Percentiles rank a stretch among this genome's conserved stretches.
These are phyloP conservation scores for Diaporthe ampelina DNA, from an alignment of 2,329 filamentous ascomycete genomes.

Conservation along the genomic window DNA sequence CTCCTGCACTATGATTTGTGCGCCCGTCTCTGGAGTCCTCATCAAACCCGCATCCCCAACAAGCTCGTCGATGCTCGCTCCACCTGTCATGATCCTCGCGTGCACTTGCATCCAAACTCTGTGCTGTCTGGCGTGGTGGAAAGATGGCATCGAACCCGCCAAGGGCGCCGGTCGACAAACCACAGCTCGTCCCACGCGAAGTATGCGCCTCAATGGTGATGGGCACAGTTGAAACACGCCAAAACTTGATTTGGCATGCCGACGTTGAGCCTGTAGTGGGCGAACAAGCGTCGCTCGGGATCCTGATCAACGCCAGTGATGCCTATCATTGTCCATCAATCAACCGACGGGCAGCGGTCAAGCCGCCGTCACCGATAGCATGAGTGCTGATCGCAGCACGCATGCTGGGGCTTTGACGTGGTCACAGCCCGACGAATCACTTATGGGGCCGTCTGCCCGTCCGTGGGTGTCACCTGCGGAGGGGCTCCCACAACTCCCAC, in stretches of 20 bases:
- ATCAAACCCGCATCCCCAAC: slow-evolving; percentile 6
- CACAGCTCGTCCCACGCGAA: slow-evolving; percentile 28
- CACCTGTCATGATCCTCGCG: slow-evolving; percentile 31
- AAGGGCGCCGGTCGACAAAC: slow-evolving; percentile 21
- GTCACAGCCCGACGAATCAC: slow-evolving; percentile 33
- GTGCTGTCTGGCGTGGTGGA: slow-evolving; percentile 6
- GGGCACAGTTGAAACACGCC: slow-evolving; percentile 34
- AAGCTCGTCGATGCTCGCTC: slow-evolving; percentile 8
- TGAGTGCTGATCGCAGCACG: slow-evolving; percentile 26
- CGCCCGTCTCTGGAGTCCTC: slow-evolving; percentile 9
- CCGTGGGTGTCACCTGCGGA: slow-evolving; percentile 18
- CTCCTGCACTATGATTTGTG: slow-evolving; percentile 8
- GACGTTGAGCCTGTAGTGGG: slow-evolving; percentile 23
- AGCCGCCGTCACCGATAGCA: slow-evolving; percentile 26
- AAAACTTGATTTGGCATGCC: slow-evolving; percentile 36
- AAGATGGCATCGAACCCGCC: slow-evolving; percentile 15
- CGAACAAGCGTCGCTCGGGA: slow-evolving; percentile 17
- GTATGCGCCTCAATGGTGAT: slow-evolving; percentile 33
- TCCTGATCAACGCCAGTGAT: slow-evolving; percentile 35
- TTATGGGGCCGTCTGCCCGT: slow-evolving; percentile 16
- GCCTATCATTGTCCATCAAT: slow-evolving; percentile 33
- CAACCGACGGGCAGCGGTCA: slow-evolving; percentile 32
- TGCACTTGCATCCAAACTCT: background rate
- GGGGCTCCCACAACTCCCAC: slow-evolving; percentile 3
- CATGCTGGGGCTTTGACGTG: slow-evolving; percentile 33